These are phyloP conservation scores for Candida tammaniensis DNA, from an alignment of 805 yeast species.

Conservation along the genomic window DNA sequence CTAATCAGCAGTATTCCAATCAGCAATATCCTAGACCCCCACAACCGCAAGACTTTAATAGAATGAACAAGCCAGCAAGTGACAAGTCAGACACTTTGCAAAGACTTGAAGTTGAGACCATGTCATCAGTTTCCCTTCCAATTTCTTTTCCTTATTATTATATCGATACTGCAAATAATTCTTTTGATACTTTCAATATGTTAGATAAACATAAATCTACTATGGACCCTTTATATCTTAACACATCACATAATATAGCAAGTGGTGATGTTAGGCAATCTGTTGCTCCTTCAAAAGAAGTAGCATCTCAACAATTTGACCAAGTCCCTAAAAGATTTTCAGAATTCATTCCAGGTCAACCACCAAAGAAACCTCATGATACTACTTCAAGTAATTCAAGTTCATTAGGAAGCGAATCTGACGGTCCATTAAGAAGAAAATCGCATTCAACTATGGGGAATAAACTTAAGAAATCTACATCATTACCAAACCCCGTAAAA, in stretches of 20 bases:
- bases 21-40: constrained; percentile 6
- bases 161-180: constrained; percentile 17
- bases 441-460: constrained; percentile 5
- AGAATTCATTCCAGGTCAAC: constrained; percentile 37
- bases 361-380: constrained; percentile 11
- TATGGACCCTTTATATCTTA: constrained; percentile 20
- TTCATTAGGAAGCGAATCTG: constrained; percentile 10
- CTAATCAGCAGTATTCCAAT: too few relatives aligned
- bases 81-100: constrained; percentile 11
- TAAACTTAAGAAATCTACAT: background rate
- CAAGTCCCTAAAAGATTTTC: constrained; percentile 42
- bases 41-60: constrained; percentile 5
- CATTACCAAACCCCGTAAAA: background rate
- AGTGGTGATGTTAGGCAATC: background rate
- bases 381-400: constrained; percentile 9
- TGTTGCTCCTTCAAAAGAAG: background rate
- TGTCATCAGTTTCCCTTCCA: constrained; percentile 26
- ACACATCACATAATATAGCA: constrained; percentile 21
- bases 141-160: constrained; percentile 27
- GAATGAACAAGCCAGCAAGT: constrained; percentile 1
- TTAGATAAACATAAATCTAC: constrained; percentile 7
- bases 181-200: constrained; percentile 26
- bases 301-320: constrained; percentile 17
- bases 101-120: constrained; percentile 22
- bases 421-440: constrained; percentile 4